Conservation (phyloP, 495 filamentous ascomycete species). For the Neurospora sp. region DNA sequence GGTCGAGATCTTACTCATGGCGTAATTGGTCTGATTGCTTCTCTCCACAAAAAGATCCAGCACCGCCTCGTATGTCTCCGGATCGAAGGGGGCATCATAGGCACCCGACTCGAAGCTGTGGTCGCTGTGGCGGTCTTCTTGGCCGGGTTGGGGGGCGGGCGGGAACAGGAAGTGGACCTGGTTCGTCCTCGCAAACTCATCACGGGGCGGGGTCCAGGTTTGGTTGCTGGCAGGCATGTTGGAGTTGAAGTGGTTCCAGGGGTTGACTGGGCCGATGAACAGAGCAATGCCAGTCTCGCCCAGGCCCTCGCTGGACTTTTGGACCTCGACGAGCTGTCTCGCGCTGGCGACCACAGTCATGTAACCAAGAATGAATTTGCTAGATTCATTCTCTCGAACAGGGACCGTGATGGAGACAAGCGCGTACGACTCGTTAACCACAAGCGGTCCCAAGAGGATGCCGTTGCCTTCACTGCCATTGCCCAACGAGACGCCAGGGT, state of each 20-base stretch:
- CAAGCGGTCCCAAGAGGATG: slow-evolving; percentile 58
- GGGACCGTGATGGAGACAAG: slow-evolving; percentile 74
- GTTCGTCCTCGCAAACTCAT: slow-evolving; percentile 25
- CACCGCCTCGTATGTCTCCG: slow-evolving; percentile 48
- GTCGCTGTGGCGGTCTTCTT: slow-evolving; percentile 37
- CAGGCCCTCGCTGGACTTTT: slow-evolving; percentile 55
- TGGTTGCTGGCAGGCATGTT: slow-evolving; percentile 24
- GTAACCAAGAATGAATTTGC: slow-evolving; percentile 57
- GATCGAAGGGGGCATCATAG: slow-evolving; percentile 42
- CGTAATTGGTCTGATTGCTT: slow-evolving; percentile 43
- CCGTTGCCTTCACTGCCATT: slow-evolving; percentile 32
- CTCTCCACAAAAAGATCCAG: slow-evolving; percentile 39
- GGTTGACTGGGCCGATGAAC: slow-evolving; percentile 53
- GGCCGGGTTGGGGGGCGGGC: slow-evolving; percentile 23
- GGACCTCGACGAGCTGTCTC: slow-evolving; percentile 44
- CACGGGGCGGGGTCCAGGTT: slow-evolving; percentile 19
- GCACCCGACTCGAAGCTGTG: slow-evolving; percentile 31
- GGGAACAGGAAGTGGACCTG: slow-evolving; percentile 39
- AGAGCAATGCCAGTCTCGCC: slow-evolving; percentile 56
- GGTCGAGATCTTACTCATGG: slow-evolving; percentile 54
- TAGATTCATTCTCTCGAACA: slow-evolving; percentile 52
- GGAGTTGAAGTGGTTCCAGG: slow-evolving; percentile 52
- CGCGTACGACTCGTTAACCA: slow-evolving; percentile 58
- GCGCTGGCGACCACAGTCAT: slow-evolving; percentile 64
- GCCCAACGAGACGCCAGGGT: slow-evolving; percentile 45